phyloP scores from a whole-genome alignment of 371 early-diverging fungal genomes.

The Mortierella sp. region DNA sequence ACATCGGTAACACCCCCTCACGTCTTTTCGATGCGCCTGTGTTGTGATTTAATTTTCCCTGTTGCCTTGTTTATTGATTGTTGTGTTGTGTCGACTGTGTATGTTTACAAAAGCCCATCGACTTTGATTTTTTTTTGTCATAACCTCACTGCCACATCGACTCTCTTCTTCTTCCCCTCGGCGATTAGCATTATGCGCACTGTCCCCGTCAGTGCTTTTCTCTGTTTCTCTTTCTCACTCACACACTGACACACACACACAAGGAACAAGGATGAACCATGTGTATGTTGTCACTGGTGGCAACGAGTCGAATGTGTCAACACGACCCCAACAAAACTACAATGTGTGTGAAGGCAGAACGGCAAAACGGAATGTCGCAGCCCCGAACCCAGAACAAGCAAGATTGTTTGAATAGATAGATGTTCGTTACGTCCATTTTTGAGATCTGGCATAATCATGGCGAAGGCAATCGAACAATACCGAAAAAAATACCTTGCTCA shows the following conservation, averaged over 20 bases:
- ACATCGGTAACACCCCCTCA: too few species aligned
- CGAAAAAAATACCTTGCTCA: background rate
- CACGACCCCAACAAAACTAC: background rate
- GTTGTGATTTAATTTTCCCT: too few species aligned
- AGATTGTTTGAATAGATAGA: background rate
- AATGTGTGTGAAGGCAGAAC: background rate
- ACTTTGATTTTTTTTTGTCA: background rate
- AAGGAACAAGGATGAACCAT: background rate
- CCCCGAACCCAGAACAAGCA: background rate
- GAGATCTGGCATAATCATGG: background rate
- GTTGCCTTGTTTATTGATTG: too few species aligned
- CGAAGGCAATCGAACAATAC: background rate
- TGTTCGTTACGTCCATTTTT: background rate
- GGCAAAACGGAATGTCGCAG: background rate
- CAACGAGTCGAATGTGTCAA: constrained; percentile 5
- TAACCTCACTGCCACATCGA: background rate
- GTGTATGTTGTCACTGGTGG: background rate
- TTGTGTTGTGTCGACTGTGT: too few species aligned
- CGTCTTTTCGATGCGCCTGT: too few species aligned
- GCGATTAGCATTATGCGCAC: background rate
- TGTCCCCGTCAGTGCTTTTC: background rate
- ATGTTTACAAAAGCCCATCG: too few species aligned
- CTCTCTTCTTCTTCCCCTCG: background rate
- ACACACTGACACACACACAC: background rate
- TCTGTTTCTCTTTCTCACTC: background rate